phyloP scores from a whole-genome alignment of 805 yeast species.

The Sugiyamaella qingdaonensis region DNA sequence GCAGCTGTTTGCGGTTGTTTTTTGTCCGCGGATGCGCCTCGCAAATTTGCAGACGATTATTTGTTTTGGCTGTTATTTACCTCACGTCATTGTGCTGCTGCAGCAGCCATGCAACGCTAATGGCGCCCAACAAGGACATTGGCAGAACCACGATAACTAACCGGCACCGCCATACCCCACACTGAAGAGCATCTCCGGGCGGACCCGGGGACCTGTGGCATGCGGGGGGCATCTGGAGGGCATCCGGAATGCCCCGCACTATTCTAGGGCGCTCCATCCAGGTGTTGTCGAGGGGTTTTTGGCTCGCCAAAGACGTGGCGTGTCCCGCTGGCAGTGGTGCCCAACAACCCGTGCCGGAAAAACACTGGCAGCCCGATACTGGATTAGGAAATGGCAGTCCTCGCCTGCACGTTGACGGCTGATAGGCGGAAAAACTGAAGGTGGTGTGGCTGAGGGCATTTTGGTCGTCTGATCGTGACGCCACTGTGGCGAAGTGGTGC shows the following conservation, averaged over 20 bases:
- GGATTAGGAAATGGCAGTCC: neutral
- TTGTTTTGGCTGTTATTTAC: neutral
- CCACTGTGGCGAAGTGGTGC: too few relatives aligned
- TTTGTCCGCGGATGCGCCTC: too few relatives aligned
- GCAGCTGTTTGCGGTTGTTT: too few relatives aligned
- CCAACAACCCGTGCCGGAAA: conserved; percentile 5
- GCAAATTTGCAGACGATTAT: neutral
- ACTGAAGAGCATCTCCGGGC: neutral
- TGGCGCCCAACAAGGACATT: conserved; percentile 1
- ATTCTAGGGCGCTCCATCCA: too few relatives aligned
- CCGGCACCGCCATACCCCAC: conserved; percentile 4
- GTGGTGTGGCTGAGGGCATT: neutral
- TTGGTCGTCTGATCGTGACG: too few relatives aligned
- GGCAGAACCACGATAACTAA: conserved; percentile 3
- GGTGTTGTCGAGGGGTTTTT: too few relatives aligned
- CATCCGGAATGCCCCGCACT: too few relatives aligned
- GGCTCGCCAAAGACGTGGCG: neutral
- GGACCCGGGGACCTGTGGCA: too few relatives aligned
- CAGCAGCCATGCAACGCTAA: conserved; percentile 1
- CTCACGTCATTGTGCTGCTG: conserved; percentile 2
- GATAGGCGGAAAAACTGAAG: conserved; percentile 3
- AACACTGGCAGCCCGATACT: neutral
- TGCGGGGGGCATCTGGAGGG: too few relatives aligned
- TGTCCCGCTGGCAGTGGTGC: neutral
- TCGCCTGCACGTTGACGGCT: conserved; percentile 3